phyloP scores from a whole-genome alignment of 2,329 filamentous ascomycete species.

The Epicoccum nigrum region DNA sequence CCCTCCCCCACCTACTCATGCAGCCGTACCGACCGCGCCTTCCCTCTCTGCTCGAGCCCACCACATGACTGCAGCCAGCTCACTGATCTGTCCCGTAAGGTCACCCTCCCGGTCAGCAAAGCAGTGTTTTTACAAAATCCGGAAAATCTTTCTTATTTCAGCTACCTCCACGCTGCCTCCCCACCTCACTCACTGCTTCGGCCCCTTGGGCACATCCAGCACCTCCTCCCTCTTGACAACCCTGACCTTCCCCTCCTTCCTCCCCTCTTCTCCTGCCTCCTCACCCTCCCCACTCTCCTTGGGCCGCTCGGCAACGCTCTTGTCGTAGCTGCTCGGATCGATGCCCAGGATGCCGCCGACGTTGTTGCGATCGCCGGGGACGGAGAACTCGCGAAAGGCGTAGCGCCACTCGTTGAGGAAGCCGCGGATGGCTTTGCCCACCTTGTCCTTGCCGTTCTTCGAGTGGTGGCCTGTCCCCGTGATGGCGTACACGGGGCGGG shows the following conservation, averaged over 20 bases:
- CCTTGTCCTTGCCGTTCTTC: slow-evolving; percentile 98
- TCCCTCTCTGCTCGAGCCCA: slow-evolving; percentile 3
- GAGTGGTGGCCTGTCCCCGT: slow-evolving; percentile 96
- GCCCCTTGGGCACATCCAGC: slow-evolving; percentile 45
- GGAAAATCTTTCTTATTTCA: slow-evolving; percentile 17
- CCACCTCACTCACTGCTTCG: slow-evolving; percentile 35
- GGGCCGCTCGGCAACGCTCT: slow-evolving; percentile 45
- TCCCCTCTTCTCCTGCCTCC: slow-evolving; percentile 28
- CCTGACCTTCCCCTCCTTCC: slow-evolving; percentile 45
- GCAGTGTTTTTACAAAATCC: too few species aligned
- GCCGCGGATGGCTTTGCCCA: slow-evolving; percentile 87
- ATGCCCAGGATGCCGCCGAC: slow-evolving; percentile 70
- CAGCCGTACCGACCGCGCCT: slow-evolving; percentile 11
- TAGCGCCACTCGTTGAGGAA: slow-evolving; percentile 97
- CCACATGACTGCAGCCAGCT: not conserved
- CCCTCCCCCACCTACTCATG: too few species aligned
- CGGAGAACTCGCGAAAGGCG: slow-evolving; percentile 93
- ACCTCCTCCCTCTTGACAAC: slow-evolving; percentile 49
- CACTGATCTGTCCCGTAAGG: too few species aligned
- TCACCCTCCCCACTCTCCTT: slow-evolving; percentile 45
- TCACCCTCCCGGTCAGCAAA: too few species aligned
- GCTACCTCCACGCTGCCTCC: slow-evolving; percentile 8
- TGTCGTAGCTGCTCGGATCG: slow-evolving; percentile 66
- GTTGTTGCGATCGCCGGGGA: slow-evolving; percentile 92
- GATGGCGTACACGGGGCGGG: slow-evolving; percentile 87